A percentile compares a stretch with the other conserved stretches of the same genome.
Evolutionary conservation across 116 monocot species (phyloP).

Genomic region (Zostera marina): DNA sequence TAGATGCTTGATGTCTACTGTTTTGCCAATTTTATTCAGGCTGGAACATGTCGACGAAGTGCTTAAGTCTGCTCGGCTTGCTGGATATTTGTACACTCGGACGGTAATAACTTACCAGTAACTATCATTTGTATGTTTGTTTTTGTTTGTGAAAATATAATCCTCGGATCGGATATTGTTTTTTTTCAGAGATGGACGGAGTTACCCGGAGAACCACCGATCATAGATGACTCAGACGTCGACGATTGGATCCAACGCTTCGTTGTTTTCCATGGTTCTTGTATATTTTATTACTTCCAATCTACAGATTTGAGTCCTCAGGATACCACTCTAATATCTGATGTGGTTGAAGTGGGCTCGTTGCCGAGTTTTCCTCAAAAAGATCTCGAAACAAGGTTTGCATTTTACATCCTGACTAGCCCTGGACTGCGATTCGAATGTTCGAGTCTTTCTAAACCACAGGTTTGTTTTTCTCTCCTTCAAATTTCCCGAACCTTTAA

Average conservation of each 20-base stretch:
- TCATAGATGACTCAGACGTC: constrained; percentile 72
- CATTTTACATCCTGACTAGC: constrained; percentile 36
- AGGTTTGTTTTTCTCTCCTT: too few species aligned
- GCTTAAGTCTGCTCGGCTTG: constrained; percentile 57
- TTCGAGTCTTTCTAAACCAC: too few species aligned
- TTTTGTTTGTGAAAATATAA: too few species aligned
- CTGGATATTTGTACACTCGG: constrained; percentile 71
- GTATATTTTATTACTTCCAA: constrained; percentile 66
- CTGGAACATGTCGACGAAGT: constrained; percentile 87
- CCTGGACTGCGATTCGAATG: too few species aligned
- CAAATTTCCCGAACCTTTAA: too few species aligned
- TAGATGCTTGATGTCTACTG: background rate
- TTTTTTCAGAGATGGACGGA: constrained; percentile 66
- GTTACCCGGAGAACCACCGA: constrained; percentile 91
- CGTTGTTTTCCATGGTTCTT: constrained; percentile 75
- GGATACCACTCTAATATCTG: constrained; percentile 64
- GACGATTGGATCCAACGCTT: constrained; percentile 96
- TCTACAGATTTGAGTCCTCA: constrained; percentile 94
- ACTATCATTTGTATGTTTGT: background rate
- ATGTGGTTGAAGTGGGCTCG: constrained; percentile 57
- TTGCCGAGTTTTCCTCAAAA: constrained; percentile 36
- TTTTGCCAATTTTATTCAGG: constrained; percentile 17
- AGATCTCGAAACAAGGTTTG: constrained; percentile 34
- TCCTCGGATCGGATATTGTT: too few species aligned
- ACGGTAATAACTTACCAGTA: too few species aligned